phyloP scores from a whole-genome alignment of 2,329 filamentous ascomycete genomes.

The Diaporthe helianthi region DNA sequence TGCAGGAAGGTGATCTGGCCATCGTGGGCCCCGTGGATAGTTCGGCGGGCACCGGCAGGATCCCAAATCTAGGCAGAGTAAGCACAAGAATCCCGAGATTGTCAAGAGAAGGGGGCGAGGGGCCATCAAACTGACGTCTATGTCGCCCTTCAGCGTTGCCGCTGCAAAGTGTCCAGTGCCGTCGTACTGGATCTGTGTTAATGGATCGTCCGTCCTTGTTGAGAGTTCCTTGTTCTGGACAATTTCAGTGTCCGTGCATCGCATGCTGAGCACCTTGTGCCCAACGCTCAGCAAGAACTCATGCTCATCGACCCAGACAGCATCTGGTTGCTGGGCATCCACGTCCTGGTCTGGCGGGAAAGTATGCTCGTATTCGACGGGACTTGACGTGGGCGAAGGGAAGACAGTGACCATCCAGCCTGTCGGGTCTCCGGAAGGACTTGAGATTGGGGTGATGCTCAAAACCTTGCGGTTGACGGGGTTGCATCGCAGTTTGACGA shows the following conservation, averaged over 20 bases:
- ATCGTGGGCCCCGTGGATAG: slow-evolving; percentile 61
- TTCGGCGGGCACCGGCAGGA: slow-evolving; percentile 57
- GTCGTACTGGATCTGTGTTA: slow-evolving; percentile 65
- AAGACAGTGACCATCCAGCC: slow-evolving; percentile 65
- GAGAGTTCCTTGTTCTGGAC: slow-evolving; percentile 56
- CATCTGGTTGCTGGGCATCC: slow-evolving; percentile 60
- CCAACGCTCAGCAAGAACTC: slow-evolving; percentile 68
- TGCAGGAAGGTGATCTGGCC: slow-evolving; percentile 63
- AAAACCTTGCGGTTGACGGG: slow-evolving; percentile 61
- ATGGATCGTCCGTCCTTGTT: slow-evolving; percentile 59
- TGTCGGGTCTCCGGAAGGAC: slow-evolving; percentile 32
- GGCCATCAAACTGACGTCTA: slow-evolving; percentile 60
- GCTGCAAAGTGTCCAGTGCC: slow-evolving; percentile 59
- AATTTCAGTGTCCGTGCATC: slow-evolving; percentile 55
- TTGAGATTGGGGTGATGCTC: slow-evolving; percentile 62
- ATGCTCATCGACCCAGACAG: slow-evolving; percentile 63
- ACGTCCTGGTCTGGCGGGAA: slow-evolving; percentile 53
- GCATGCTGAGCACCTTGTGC: slow-evolving; percentile 58
- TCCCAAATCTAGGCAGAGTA: slow-evolving; percentile 58
- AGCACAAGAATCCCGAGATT: not conserved
- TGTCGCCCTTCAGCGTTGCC: slow-evolving; percentile 63
- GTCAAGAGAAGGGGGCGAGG: not conserved
- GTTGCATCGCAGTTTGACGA: slow-evolving; percentile 69
- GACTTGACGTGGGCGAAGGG: slow-evolving; percentile 50
- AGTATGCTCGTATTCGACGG: slow-evolving; percentile 55